Conservation (phyloP, 371 early-diverging fungal species). For the Thermomucor indicae-seudaticae region DNA sequence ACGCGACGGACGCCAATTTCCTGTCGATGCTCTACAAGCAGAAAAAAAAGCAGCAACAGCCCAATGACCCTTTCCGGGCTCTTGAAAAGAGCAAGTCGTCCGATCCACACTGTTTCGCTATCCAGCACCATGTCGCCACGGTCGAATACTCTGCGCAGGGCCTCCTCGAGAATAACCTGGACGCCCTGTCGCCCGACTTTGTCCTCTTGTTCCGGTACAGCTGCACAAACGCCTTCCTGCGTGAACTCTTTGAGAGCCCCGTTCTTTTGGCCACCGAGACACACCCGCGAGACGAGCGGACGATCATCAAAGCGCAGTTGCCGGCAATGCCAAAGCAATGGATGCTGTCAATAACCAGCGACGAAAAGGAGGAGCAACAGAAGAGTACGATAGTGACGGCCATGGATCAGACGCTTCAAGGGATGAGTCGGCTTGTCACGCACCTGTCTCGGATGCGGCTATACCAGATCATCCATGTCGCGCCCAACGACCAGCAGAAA, state of each 20-base stretch:
- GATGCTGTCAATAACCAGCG: background rate
- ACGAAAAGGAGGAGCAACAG: background rate
- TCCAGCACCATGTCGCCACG: conserved; percentile 70
- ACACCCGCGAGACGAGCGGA: conserved; percentile 74
- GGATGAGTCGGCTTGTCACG: conserved; percentile 25
- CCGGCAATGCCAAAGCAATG: conserved; percentile 3
- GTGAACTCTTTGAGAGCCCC: conserved; percentile 75
- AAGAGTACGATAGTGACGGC: conserved; percentile 15
- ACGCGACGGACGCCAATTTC: conserved; percentile 39
- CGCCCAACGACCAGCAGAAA: conserved; percentile 29
- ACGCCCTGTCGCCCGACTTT: conserved; percentile 77
- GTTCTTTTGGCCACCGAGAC: conserved; percentile 80
- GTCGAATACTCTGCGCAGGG: conserved; percentile 65
- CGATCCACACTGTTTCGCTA: too few species aligned
- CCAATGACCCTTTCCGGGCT: too few species aligned
- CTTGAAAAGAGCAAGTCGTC: conserved; percentile 10
- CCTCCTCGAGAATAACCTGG: conserved; percentile 73
- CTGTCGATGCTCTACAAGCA: conserved; percentile 16
- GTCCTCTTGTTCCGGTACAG: conserved; percentile 68
- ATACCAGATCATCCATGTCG: conserved; percentile 62
- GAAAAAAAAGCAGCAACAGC: background rate
- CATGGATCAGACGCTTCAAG: conserved; percentile 16
- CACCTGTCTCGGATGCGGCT: conserved; percentile 46
- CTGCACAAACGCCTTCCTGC: conserved; percentile 76
- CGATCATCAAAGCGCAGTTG: conserved; percentile 39